Evolutionary conservation across 75 land plant genomes (phyloP), one percentile per base, ranked within the genome.

Genomic region (Sequoiadendron giganteum): DNA sequence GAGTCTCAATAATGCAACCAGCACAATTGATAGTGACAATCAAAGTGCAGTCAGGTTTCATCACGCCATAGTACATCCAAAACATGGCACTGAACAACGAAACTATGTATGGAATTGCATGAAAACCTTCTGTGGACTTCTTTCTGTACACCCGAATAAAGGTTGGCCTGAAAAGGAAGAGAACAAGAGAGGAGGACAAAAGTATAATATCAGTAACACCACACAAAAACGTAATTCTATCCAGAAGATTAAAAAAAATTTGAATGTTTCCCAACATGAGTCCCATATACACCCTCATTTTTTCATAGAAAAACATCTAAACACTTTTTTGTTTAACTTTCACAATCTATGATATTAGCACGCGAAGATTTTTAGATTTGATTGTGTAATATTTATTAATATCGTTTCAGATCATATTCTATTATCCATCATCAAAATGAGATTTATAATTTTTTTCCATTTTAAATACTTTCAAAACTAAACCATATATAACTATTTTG

Each of bases 51-150:
- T 91, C 76, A 15, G 86, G 56, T 32, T 91, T 91, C 16, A 93
- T 42, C 0, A 86, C 0, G 0, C 93, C 91, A 68, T 93, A 94
- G 85, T 91, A 93, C 34, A 93, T 2, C 92, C 94, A 91, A 32
- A 92, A 84, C 88, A 88, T 86, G 15, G 93, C 88, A 85, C 92
- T 91, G 86, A 94, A 89, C 3, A 94, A 86, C 19, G 92, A 91
- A 19, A 87, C 90, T 2, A 90, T 54, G 84, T 94, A 94, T 2
- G 95, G 95, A 75, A 93, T 40, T 14, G 94, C 87, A 19, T 94
- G 91, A 83, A 92, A 94, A 0, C 92, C 89, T 48, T 93, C 91
- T 0, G 95, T 92, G 34, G 95, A 92, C 83, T 91, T 93, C 68
- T 89, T 91, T 85, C 76, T 88, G 89, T 86, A 92, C 3, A 94